Conservation (phyloP, 1,284 basidiomycete species). For the Cutaneotrichosporon spelunceum region DNA sequence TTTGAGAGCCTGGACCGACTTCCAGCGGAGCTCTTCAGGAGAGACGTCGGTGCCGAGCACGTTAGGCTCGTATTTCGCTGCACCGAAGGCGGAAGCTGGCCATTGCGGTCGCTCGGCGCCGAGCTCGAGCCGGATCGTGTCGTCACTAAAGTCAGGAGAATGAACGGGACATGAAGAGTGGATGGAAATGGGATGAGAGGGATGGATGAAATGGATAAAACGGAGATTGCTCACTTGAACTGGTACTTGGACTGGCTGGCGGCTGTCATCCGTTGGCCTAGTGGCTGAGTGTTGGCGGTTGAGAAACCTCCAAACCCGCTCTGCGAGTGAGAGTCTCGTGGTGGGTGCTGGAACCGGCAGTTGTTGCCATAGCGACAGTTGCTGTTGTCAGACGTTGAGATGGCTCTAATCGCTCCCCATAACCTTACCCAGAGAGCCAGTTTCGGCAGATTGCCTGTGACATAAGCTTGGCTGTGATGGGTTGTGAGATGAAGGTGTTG, state of each 20-base stretch:
- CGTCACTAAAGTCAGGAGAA: slow-evolving; percentile 29
- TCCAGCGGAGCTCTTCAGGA: slow-evolving; percentile 74
- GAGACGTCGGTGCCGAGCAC: slow-evolving; percentile 69
- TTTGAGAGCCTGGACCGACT: slow-evolving; percentile 59
- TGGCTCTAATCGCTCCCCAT: neutral
- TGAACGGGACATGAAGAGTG: neutral
- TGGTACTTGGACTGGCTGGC: slow-evolving; percentile 26
- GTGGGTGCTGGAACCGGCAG: slow-evolving; percentile 42
- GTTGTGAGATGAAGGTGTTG: neutral
- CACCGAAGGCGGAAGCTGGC: slow-evolving; percentile 75
- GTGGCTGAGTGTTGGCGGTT: slow-evolving; percentile 24
- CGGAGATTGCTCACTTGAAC: slow-evolving; percentile 35
- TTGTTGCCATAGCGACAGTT: slow-evolving; percentile 40
- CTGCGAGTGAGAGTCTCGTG: slow-evolving; percentile 18
- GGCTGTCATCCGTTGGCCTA: slow-evolving; percentile 15
- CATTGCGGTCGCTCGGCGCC: slow-evolving; percentile 60
- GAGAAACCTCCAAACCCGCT: slow-evolving; percentile 5
- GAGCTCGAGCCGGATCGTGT: slow-evolving; percentile 39
- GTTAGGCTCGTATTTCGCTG: slow-evolving; percentile 68
- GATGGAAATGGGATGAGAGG: neutral
- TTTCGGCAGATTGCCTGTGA: slow-evolving; percentile 19
- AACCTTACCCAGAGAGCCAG: slow-evolving; percentile 20
- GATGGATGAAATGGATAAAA: neutral
- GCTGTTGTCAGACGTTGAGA: slow-evolving; percentile 15
- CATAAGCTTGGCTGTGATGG: neutral